phyloP scores from a whole-genome alignment of 108 stramenopile genomes.

The Fragilaria crotonensis region DNA sequence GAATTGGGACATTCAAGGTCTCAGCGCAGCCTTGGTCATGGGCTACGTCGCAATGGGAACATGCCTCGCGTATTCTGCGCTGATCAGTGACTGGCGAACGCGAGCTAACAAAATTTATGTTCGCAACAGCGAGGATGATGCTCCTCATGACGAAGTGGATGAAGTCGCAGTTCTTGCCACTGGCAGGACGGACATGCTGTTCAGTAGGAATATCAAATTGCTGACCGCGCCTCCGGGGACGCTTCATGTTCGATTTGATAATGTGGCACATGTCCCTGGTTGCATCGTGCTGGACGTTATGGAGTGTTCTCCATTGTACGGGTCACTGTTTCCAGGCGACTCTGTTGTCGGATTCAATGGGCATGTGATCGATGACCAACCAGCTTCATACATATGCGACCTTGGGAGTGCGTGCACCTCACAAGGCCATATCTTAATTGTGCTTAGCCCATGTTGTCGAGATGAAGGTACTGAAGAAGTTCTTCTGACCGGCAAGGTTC shows the following conservation, averaged over 20 bases:
- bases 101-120: slow-evolving; percentile 21
- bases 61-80: slow-evolving; percentile 24
- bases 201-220: slow-evolving; percentile 2
- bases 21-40: slow-evolving; percentile 35
- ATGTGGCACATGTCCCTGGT: not conserved
- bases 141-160: slow-evolving; percentile 11
- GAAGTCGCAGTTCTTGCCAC: slow-evolving; percentile 8
- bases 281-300: not conserved
- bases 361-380: not conserved
- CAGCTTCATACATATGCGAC: not conserved
- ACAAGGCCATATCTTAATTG: not conserved
- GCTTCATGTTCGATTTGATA: not conserved
- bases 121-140: slow-evolving; percentile 11
- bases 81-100: slow-evolving; percentile 47
- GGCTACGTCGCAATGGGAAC: slow-evolving; percentile 44
- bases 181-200: not conserved
- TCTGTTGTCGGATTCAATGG: not conserved
- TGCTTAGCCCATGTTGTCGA: not conserved
- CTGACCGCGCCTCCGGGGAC: not conserved
- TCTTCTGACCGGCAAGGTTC: not conserved
- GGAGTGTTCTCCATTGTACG: not conserved
- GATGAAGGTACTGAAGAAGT: not conserved
- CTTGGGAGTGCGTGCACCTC: not conserved
- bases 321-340: not conserved
- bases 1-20: slow-evolving; percentile 29